These are phyloP conservation scores for Cercospora beticola DNA, from an alignment of 2,329 filamentous ascomycete genomes.

Conservation along the genomic window DNA sequence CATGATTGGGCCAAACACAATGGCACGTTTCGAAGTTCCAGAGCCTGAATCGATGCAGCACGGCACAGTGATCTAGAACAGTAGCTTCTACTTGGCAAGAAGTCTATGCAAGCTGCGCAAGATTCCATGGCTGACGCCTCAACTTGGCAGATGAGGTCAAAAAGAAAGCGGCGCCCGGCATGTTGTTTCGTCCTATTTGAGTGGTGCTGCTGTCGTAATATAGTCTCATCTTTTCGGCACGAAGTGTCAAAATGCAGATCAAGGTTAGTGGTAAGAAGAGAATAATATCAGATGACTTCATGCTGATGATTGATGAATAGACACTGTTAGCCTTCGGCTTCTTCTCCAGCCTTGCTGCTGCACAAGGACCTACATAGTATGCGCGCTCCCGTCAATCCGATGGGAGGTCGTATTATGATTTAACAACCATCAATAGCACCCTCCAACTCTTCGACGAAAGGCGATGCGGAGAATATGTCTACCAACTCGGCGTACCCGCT, in stretches of 20 bases:
- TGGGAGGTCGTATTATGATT: too few relatives aligned
- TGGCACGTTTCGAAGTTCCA: neutral
- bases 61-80: neutral
- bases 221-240: neutral
- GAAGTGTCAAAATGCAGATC: neutral
- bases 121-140: neutral
- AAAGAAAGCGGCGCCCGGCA: neutral
- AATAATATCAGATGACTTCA: fast-evolving
- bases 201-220: neutral
- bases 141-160: neutral
- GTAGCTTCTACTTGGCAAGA: neutral
- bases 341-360: neutral
- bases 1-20: neutral
- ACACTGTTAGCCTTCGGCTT: neutral
- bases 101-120: neutral
- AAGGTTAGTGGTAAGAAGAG: neutral
- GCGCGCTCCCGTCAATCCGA: too few relatives aligned
- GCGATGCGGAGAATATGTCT: neutral
- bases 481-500: neutral
- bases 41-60: neutral
- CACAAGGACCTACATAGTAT: neutral
- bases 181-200: fast-evolving
- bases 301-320: neutral
- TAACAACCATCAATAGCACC: neutral
- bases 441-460: neutral